These are phyloP conservation scores for Litsea cubeba DNA, from an alignment of 164 flowering plant genomes.

Conservation along the genomic window DNA sequence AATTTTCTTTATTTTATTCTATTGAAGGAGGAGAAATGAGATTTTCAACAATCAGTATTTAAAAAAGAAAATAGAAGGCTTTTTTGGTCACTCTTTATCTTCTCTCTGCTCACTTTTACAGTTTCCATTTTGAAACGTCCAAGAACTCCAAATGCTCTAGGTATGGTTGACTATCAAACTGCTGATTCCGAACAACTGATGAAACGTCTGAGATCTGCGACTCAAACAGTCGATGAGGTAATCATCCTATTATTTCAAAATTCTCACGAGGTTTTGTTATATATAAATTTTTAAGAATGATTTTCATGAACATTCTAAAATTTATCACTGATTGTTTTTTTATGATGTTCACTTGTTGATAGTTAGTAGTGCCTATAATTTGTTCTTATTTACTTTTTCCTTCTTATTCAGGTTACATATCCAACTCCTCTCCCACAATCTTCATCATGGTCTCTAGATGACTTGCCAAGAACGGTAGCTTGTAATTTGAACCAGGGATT, in stretches of 20 bases:
- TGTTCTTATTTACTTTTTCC: neutral
- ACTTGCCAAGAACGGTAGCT: constrained; percentile 72
- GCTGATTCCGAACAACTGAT: constrained; percentile 80
- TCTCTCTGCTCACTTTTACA: constrained; percentile 12
- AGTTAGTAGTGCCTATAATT: neutral
- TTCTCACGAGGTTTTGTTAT: neutral
- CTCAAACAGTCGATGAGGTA: constrained; percentile 79
- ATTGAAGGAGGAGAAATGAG: neutral
- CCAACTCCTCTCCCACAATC: constrained; percentile 55
- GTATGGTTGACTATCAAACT: constrained; percentile 73
- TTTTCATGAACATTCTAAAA: too few relatives aligned
- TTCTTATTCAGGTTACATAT: constrained; percentile 53
- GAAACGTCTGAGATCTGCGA: constrained; percentile 67
- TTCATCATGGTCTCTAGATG: constrained; percentile 66
- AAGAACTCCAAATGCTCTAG: constrained; percentile 63
- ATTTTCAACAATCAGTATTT: neutral
- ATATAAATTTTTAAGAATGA: too few relatives aligned
- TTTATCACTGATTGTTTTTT: neutral
- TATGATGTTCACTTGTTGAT: neutral
- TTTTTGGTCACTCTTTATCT: neutral
- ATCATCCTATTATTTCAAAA: neutral
- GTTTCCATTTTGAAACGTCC: constrained; percentile 70
- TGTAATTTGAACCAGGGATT: constrained; percentile 70
- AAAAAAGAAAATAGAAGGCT: neutral
- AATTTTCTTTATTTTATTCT: too few relatives aligned